A percentile compares a stretch with the other conserved stretches of the same genome.
phyloP scores from a whole-genome alignment of 768 basidiomycete species.

The Neoboletus subvelutipes region DNA sequence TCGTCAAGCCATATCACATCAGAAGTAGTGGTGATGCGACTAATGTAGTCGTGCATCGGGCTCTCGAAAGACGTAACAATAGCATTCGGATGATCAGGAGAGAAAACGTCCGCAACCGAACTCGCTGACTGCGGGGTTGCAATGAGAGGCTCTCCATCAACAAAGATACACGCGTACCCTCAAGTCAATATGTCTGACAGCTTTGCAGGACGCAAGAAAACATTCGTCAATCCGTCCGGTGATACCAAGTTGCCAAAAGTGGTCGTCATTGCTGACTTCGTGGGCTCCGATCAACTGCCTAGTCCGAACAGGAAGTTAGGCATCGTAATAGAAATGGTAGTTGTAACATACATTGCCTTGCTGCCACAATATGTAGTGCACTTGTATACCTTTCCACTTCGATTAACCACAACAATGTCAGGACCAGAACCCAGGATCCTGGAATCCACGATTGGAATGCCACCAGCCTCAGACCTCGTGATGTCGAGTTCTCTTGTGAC shows the following conservation, averaged over 20 bases:
- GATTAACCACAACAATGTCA: conserved; percentile 47
- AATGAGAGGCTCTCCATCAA: conserved; percentile 5
- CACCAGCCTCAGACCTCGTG: conserved; percentile 41
- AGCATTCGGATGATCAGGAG: conserved; percentile 34
- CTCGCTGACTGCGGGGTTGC: conserved; percentile 30
- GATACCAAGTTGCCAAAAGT: conserved; percentile 55
- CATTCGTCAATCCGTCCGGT: conserved; percentile 37
- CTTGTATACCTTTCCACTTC: conserved; percentile 50
- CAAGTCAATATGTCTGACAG: conserved; percentile 49
- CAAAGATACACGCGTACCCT: conserved; percentile 43
- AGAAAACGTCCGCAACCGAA: conserved; percentile 34
- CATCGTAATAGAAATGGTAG: background rate
- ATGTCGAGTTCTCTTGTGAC: conserved; percentile 39
- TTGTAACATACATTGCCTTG: conserved; percentile 42
- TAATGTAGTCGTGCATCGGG: conserved; percentile 40
- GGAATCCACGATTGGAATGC: conserved; percentile 47
- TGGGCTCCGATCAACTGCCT: conserved; percentile 23
- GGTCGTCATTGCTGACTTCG: conserved; percentile 21
- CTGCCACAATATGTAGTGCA: conserved; percentile 39
- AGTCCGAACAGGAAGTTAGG: background rate
- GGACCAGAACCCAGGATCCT: conserved; percentile 34
- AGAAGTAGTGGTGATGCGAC: conserved; percentile 58
- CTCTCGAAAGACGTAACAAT: conserved; percentile 57
- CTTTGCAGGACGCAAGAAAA: conserved; percentile 47
- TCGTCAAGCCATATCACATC: conserved; percentile 71